A percentile compares a stretch with the other conserved stretches of the same genome.
These are phyloP conservation scores for Amanita pseudoporphyria DNA, from an alignment of 768 basidiomycete species.

Conservation along the genomic window DNA sequence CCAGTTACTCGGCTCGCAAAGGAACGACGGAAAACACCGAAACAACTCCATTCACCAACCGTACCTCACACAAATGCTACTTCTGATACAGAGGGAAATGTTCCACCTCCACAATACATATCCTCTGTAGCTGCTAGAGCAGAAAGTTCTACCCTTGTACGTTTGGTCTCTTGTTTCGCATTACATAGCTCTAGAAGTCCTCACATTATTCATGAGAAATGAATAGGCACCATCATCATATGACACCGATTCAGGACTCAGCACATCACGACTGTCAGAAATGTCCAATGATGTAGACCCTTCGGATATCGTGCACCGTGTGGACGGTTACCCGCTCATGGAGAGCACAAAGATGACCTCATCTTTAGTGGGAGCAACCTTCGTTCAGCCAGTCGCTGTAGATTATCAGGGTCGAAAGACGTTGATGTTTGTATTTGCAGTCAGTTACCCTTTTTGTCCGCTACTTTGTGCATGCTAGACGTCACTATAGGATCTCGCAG, in stretches of 20 bases:
- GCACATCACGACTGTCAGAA: background rate
- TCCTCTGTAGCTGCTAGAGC: background rate
- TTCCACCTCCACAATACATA: constrained; percentile 5
- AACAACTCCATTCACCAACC: constrained; percentile 9
- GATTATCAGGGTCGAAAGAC: constrained; percentile 48
- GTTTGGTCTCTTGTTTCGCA: background rate
- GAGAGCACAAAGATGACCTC: constrained; percentile 45
- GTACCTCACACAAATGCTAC: constrained; percentile 5
- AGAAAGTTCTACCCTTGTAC: background rate
- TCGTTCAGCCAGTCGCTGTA: constrained; percentile 44
- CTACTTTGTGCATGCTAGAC: background rate
- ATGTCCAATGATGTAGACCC: constrained; percentile 3
- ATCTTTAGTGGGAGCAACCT: constrained; percentile 50
- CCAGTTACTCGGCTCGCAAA: constrained; percentile 32
- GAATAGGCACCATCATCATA: background rate
- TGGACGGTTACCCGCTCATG: constrained; percentile 29
- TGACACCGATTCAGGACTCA: background rate
- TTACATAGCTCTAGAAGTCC: background rate
- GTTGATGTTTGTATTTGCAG: constrained; percentile 57
- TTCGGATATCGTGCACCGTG: constrained; percentile 33
- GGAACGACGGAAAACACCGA: constrained; percentile 1
- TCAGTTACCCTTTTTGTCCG: constrained; percentile 20
- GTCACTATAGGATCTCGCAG: constrained; percentile 51
- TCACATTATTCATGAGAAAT: constrained; percentile 6
- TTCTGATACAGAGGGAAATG: background rate